Evolutionary conservation across 2,329 filamentous ascomycete species (phyloP).

Genomic region (Phialocephala subalpina): DNA sequence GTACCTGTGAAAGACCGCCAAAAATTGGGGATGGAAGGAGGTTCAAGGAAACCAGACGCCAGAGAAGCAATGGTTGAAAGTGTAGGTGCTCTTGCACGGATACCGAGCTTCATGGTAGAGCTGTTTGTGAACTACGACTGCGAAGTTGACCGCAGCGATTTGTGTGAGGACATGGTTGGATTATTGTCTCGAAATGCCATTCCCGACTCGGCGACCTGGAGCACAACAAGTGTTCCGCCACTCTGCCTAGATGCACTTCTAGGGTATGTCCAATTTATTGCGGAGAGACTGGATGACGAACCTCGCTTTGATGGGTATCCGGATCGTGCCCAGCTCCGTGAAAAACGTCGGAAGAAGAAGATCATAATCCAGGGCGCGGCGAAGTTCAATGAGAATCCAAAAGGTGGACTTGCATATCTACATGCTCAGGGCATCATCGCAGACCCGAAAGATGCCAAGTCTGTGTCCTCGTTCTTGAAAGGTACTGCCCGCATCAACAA

Average conservation of each 20-base stretch:
- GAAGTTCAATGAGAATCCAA: conserved; percentile 96
- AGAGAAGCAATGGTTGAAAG: conserved; percentile 98
- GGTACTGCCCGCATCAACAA: conserved; percentile 91
- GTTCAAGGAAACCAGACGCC: conserved; percentile 90
- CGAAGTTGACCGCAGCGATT: conserved; percentile 86
- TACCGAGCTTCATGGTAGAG: conserved; percentile 94
- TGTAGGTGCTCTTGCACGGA: conserved; percentile 87
- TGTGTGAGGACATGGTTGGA: conserved; percentile 96
- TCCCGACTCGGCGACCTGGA: conserved; percentile 98
- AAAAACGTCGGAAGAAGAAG: conserved; percentile 82
- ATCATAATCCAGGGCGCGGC: conserved; percentile 86
- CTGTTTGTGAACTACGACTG: conserved; percentile 99
- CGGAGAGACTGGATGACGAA: conserved; percentile 81
- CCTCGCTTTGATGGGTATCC: conserved; percentile 72
- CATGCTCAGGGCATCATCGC: conserved; percentile 86
- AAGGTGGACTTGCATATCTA: conserved; percentile 85
- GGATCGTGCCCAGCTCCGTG: conserved; percentile 68
- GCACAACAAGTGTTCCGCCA: conserved; percentile 96
- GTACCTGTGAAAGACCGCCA: conserved; percentile 92
- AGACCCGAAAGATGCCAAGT: conserved; percentile 74
- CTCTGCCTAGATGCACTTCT: conserved; percentile 92
- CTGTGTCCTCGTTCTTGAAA: conserved; percentile 86
- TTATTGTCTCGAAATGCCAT: conserved; percentile 93
- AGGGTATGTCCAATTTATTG: conserved; percentile 90
- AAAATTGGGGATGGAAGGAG: conserved; percentile 90